Evolutionary conservation across 306 rosid genomes (phyloP).

Genomic region (Crotalaria pallida): DNA sequence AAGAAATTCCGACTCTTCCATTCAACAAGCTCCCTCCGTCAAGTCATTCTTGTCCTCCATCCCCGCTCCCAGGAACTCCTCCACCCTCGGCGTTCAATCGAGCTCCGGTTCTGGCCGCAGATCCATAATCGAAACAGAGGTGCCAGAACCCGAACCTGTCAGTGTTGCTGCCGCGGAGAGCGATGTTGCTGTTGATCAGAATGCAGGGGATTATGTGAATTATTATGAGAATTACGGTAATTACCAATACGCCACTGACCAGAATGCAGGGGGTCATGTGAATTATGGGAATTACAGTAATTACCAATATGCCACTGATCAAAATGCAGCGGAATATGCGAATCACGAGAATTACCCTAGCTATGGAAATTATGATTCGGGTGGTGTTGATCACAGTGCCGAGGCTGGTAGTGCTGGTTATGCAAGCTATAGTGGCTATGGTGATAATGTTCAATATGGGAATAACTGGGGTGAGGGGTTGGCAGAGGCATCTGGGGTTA

Average conservation of each 20-base stretch:
- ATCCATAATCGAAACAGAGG: constrained; percentile 49
- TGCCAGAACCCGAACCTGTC: constrained; percentile 6
- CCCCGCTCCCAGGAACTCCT: constrained; percentile 74
- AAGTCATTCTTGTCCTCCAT: constrained; percentile 60
- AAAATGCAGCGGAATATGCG: constrained; percentile 21
- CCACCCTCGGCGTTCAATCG: constrained; percentile 56
- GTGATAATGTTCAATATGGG: constrained; percentile 38
- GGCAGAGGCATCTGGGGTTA: constrained; percentile 22
- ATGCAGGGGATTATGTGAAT: constrained; percentile 23
- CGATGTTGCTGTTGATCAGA: constrained; percentile 23
- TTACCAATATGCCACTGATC: constrained; percentile 37
- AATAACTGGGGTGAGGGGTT: constrained; percentile 41
- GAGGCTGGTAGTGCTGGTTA: constrained; percentile 23
- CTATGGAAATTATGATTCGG: constrained; percentile 38
- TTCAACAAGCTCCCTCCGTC: constrained; percentile 49
- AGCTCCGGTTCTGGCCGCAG: constrained; percentile 59
- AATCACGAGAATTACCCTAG: constrained; percentile 23
- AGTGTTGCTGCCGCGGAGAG: constrained; percentile 1
- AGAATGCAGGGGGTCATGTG: constrained; percentile 6
- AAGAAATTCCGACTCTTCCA: constrained; percentile 32
- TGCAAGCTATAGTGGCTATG: constrained; percentile 35
- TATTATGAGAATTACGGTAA: constrained; percentile 20
- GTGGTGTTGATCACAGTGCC: constrained; percentile 29
- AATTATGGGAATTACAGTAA: constrained; percentile 20
- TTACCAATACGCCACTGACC: constrained; percentile 37